Conservation (phyloP, 176 grass and related monocot species). For the Hsuehochloa calcarea region DNA sequence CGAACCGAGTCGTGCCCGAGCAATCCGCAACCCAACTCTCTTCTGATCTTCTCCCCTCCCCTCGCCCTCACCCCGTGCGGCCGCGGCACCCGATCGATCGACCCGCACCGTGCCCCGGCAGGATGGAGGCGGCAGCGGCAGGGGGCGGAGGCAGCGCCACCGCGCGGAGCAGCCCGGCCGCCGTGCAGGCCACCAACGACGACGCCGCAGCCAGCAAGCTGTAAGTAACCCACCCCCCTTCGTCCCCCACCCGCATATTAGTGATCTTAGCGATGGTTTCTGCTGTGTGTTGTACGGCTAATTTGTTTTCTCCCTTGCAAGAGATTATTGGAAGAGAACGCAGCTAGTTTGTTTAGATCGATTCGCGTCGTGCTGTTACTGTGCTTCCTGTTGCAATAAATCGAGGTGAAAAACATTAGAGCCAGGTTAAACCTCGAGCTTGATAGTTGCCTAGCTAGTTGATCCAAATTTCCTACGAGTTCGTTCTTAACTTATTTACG, state of each 20-base stretch:
- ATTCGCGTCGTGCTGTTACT: neutral
- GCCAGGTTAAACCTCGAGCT: neutral
- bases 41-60: too few species aligned
- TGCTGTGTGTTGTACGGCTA: too few species aligned
- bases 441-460: neutral
- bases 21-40: too few species aligned
- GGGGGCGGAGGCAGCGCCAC: constrained; percentile 9
- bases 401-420: neutral
- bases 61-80: neutral
- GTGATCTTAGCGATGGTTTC: neutral
- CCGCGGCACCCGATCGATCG: constrained; percentile 14
- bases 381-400: neutral
- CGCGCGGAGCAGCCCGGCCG: constrained; percentile 67
- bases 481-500: neutral
- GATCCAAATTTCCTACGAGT: neutral
- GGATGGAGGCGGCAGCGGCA: neutral
- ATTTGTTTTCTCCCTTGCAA: neutral
- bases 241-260: neutral
- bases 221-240: constrained; percentile 30
- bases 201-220: constrained; percentile 92
- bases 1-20: too few species aligned
- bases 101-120: neutral
- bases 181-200: constrained; percentile 98
- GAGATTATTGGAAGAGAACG: neutral
- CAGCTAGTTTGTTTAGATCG: neutral